Evolutionary conservation across 1,284 basidiomycete genomes (phyloP), one percentile per base, ranked within the genome.

Genomic region (Microbotryomycetes sp.): DNA sequence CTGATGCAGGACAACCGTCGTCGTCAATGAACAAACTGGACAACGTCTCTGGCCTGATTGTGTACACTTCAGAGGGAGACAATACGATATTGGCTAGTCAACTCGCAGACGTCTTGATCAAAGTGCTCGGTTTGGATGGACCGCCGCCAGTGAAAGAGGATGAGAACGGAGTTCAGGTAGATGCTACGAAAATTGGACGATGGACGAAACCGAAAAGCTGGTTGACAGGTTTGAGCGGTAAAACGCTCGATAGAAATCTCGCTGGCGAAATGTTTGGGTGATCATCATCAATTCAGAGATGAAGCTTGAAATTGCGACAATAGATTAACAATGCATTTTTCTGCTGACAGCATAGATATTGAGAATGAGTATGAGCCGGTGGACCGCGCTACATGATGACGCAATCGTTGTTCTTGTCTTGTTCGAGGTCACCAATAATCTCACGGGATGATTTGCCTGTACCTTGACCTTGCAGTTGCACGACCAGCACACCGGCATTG

Each of bases 401-500:
- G 76, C 87, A 89, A 16, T 80, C 77, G 53, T 82, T 81, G 30
- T 79, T 77, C 45, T 72, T 68, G 47, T 77, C 76, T 56, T 78
- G 76, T 68, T 83, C 82, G 47, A 87, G 48, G 53, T 67, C 64
- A 35, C 73, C 72, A 11, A 70, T 85, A 72, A 73, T 72, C 60
- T 76, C 74, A 13, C 75, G 60, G 9, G 70, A 64, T 3, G 81
- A 79, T 52, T 77, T 75, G 5, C 79, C 78, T 48, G 75, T 74
- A 16, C 78, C 76, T n/a, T 72, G 74, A 1, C 79, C 79, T 9
- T 75, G 73, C n/a, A 97, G 79, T 63, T 85, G 82, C 11, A 94
- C 90, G 52, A 97, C 78, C 9, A 97, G 80, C 4, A 97, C 90
- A 9, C 94, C 93, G 0, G 82, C 75, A 70, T 97, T 97, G 26